phyloP scores from a whole-genome alignment of 1,284 basidiomycete species.

The Ustilago loliicola region DNA sequence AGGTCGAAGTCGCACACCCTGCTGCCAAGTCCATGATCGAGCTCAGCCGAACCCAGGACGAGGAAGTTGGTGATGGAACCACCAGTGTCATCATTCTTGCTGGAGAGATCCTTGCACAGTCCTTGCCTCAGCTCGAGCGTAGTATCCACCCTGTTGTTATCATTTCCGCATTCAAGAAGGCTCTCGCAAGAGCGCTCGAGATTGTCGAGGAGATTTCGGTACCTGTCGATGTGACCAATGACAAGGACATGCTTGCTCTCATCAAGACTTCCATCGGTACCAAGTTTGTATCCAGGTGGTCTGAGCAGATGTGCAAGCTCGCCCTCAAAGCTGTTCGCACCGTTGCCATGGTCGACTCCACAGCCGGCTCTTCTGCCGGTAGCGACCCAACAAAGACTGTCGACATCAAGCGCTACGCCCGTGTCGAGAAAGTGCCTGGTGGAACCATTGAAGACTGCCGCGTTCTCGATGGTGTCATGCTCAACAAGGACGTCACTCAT shows the following conservation, averaged over 20 bases:
- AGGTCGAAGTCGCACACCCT: constrained; percentile 97
- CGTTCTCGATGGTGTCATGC: constrained; percentile 91
- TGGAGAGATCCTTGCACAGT: constrained; percentile 98
- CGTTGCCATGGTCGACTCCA: constrained; percentile 75
- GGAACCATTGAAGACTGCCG: constrained; percentile 94
- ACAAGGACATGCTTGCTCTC: constrained; percentile 92
- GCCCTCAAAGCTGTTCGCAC: constrained; percentile 92
- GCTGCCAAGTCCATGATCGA: constrained; percentile 99
- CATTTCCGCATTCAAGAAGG: constrained; percentile 97
- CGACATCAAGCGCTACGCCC: constrained; percentile 97
- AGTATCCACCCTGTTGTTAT: constrained; percentile 99
- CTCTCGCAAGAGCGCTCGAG: constrained; percentile 88
- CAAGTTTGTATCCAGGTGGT: constrained; percentile 96
- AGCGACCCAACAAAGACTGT: constrained; percentile 75
- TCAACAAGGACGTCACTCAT: constrained; percentile 99
- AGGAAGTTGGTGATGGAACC: constrained; percentile 98
- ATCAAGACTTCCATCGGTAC: constrained; percentile 99
- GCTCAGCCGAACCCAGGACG: constrained; percentile 94
- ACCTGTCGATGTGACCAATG: constrained; percentile 88
- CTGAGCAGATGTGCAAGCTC: constrained; percentile 95
- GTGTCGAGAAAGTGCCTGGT: constrained; percentile 96
- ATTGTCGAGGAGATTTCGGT: constrained; percentile 89
- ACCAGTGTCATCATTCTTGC: constrained; percentile 98
- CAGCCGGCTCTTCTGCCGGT: constrained; percentile 25
- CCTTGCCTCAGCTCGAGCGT: constrained; percentile 89